Base-by-base conservation (phyloP, 768 basidiomycete species). In the Coprinellus micaceus region DNA sequence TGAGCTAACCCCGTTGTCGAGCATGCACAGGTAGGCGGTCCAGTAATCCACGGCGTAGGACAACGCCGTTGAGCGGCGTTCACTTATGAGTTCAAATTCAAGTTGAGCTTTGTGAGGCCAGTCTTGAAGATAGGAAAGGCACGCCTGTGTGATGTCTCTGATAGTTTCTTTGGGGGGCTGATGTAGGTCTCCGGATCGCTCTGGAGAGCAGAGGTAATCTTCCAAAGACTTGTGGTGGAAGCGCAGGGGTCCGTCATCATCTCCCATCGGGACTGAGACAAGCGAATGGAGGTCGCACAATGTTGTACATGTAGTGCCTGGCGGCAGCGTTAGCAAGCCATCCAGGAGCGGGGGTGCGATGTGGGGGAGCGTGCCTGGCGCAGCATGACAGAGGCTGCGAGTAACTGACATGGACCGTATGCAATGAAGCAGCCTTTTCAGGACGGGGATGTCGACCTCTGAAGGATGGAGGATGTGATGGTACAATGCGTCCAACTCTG, bases 271-370 rank as follows among this genome's bases (percentile, higher is more conserved):
- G 40, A 54, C n/a, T 2, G 40, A 29, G 28, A 54, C 22, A 15
- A 55, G 4, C 19, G 54, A 55, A 28, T 55, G 54, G 6, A 55
- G 45, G 39, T 55, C 54, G 39, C 54, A 55, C 12, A 55, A 17
- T 11, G 54, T 28, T 22, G 36, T 55, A 10, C 36, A 26, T 7
- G 45, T 48, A 4, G 43, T 48, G 5, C 54, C 54, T 25, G 9
- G 19, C 4, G 5, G 5, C n/a, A 55, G 54, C 3, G 12, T 17
- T 17, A 55, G 33, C 6, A 55, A 37, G 15, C 39, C 4, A 22
- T 11, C 7, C 24, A 48, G 44, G 24, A 3, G 11, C 2, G 47
- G 45, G 17, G 47, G 25, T 22, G 17, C 39, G n/a, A n/a, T n/a
- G 25, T 55, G 44, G 17, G 47, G 54, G 22, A 37, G 22, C 24